Evolutionary conservation across 2,329 filamentous ascomycete genomes (phyloP).

Genomic region (Aspergillus japonicus): DNA sequence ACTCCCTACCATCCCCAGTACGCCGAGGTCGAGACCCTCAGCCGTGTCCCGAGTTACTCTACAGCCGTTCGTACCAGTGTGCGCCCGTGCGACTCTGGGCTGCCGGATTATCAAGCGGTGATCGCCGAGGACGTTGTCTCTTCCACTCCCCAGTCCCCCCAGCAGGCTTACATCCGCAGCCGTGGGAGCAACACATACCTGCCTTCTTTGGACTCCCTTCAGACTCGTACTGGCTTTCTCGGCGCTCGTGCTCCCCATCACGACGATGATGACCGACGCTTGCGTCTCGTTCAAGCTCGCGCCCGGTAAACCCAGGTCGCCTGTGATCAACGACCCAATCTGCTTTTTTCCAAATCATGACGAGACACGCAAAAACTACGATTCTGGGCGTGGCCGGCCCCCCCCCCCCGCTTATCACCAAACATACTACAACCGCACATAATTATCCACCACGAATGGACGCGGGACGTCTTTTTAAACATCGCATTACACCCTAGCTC

Average conservation of each 20-base stretch:
- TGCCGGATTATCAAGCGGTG: conserved; percentile 68
- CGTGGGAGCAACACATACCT: conserved; percentile 35
- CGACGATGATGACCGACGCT: conserved; percentile 41
- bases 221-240: conserved; percentile 25
- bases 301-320: conserved; percentile 22
- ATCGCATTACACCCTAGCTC: neutral
- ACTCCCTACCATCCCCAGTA: conserved; percentile 46
- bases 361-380: neutral
- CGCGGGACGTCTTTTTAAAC: neutral
- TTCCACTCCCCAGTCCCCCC: conserved; percentile 36
- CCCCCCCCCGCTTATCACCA: neutral
- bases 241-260: conserved; percentile 26
- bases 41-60: conserved; percentile 73
- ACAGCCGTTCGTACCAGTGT: conserved; percentile 69
- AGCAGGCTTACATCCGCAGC: conserved; percentile 40
- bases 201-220: conserved; percentile 27
- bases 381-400: neutral
- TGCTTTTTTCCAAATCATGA: neutral
- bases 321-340: neutral
- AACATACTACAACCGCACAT: conserved; percentile 3
- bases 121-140: conserved; percentile 29
- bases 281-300: conserved; percentile 42
- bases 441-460: neutral
- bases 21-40: conserved; percentile 63
- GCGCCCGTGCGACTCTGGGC: conserved; percentile 50